Base-by-base conservation (phyloP, 768 basidiomycete species). In the Trametes cinnabarina region DNA sequence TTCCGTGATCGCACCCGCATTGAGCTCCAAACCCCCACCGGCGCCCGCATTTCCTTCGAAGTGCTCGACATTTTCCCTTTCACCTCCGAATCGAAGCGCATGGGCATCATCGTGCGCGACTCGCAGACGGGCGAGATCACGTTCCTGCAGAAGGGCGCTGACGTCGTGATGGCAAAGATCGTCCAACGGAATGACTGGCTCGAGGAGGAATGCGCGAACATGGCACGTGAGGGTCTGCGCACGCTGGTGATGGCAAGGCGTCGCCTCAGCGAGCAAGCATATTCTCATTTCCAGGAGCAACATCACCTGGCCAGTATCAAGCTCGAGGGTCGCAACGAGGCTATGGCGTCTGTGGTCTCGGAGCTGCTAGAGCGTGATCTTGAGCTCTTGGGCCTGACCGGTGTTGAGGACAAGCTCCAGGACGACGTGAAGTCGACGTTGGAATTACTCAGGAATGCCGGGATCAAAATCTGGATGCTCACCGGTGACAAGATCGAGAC, bases 401-500 rank as follows among this genome's bases (percentile, higher is more conserved):
- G 96, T n/a, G 97, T 99, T 7, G 97, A 99, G 71, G 97, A 99
- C 72, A 98, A 98, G 74, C 74, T 99, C 57, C 97, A 99, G 68
- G 97, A 98, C 59, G 95, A 96, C 22, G 96, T 99, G 66, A 94
- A 91, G 71, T 84, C 87, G 43, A 97, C 97, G 2, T 74, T 99
- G 57, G 97, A 98, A 73, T 69, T 98, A 51, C 72, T 99, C 62
- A 77, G 95, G 63, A 98, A 98, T 70, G 97, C 96, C 0, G 96
- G 96, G 4, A 86, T 99, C 73, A 97, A 92, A 80, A 98, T 99
- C 57, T 99, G 97, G 97, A 98, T 98, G 97, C 78, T 98, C 66
- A 99, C 97, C 0, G 96, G 97, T 1, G 97, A 99, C 73, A 99
- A 98, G 77, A 93, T 98, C 48, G 97, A 99, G 77, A 99, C 97